A percentile compares a stretch with the other conserved stretches of the same genome.
phyloP scores from a whole-genome alignment of 148 eudicot genomes.

The Simmondsia chinensis region DNA sequence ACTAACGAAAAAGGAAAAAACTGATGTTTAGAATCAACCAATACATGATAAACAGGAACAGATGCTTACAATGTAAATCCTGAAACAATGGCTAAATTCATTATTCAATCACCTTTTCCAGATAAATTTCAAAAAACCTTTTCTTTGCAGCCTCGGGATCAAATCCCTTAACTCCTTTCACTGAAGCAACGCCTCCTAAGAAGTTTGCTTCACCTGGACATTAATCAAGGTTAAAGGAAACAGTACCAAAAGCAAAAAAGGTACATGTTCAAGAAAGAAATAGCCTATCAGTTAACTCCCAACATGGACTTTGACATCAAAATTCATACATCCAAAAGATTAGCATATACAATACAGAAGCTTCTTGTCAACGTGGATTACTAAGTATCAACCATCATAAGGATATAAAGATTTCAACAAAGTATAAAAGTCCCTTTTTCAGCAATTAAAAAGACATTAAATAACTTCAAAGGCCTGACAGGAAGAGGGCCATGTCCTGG shows the following conservation, averaged over 20 bases:
- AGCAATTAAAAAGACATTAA: too few relatives aligned
- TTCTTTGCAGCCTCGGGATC: constrained; percentile 78
- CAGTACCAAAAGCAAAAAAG: neutral
- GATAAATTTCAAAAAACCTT: constrained; percentile 90
- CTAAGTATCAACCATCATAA: too few relatives aligned
- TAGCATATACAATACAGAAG: neutral
- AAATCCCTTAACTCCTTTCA: constrained; percentile 69
- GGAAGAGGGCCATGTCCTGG: too few relatives aligned
- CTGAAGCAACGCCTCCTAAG: constrained; percentile 87
- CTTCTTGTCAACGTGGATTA: too few relatives aligned
- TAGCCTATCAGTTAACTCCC: too few relatives aligned
- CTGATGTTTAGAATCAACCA: neutral
- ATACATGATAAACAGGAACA: constrained; percentile 4
- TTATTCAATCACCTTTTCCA: constrained; percentile 60
- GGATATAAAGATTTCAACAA: too few relatives aligned
- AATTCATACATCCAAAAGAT: neutral
- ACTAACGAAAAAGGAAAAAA: constrained; percentile 26
- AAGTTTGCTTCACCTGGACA: constrained; percentile 84
- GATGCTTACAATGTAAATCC: neutral
- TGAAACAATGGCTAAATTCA: neutral
- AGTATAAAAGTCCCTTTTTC: too few relatives aligned
- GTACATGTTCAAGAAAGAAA: neutral
- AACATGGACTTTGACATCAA: too few relatives aligned
- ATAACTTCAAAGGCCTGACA: too few relatives aligned
- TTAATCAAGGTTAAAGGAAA: neutral